Evolutionary conservation across 495 filamentous ascomycete species (phyloP), one percentile per base, ranked within the genome.

Genomic region (Penicillium paxilli): DNA sequence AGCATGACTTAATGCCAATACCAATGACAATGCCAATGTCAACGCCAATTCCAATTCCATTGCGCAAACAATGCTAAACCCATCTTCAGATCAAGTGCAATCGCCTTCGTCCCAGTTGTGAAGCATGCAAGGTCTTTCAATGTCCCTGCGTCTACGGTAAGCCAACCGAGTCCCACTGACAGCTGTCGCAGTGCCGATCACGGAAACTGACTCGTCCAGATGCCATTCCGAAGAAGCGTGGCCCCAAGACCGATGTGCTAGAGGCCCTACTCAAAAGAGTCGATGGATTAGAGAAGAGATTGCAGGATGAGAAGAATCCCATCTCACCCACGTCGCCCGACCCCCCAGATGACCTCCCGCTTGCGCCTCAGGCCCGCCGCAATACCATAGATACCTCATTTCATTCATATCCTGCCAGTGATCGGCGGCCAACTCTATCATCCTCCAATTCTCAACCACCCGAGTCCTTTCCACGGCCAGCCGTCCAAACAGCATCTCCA

Each of bases 61-160:
- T 14, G n/a, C n/a, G n/a, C n/a, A n/a, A n/a, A n/a, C n/a, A n/a
- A n/a, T n/a, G n/a, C n/a, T n/a, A n/a, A n/a, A n/a, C n/a, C n/a
- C n/a, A n/a, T n/a, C n/a, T 9, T 37, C 58, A 90, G 90, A 93
- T 93, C 77, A 95, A 95, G 72, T 95, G 90, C 72, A 93, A 92
- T 72, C 87, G 90, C 16, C 68, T 91, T 51, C 83, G 87, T 20
- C 90, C 90, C 28, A 87, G 88, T 50, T 95, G 90, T 62, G 90
- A 92, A 68, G 89, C 90, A 47, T 95, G 90, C 66, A 88, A 90
- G 67, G 85, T 93, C 44, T 95, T 95, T 67, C 87, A 91, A 52
- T 90, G 87, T 60, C 83, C 87, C n/a, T 95, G 90, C 72, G 79
- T 95, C 35, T 95, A 95, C 65, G 90, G 90, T 94, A 77, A 46